Evolutionary conservation across 441 rosid species (phyloP), one percentile per base, ranked within the genome.

Genomic region (Pelargonium fulgidum): DNA sequence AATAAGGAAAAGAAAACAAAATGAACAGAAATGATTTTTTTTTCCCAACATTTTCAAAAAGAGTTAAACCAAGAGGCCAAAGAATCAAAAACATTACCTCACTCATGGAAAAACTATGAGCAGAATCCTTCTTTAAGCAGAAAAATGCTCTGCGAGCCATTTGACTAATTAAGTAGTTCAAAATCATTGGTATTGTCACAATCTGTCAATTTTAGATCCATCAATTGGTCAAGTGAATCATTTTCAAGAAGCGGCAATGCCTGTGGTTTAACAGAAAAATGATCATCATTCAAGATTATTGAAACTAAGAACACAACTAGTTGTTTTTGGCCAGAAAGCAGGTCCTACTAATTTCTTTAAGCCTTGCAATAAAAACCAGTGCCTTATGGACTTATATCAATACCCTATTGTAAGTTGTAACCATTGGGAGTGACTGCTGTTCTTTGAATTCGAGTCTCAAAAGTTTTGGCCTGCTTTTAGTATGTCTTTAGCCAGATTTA

Each of bases 391-490:
- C 24, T 22, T 22, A 22, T 22, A 22, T 47, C 12, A 7, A 7
- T 2, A 9, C 54, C 14, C 12, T n/a, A n/a, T n/a, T n/a, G n/a
- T n/a, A n/a, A n/a, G n/a, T 7, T 13, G 54, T 47, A 47, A 22
- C 82, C 84, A 70, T 78, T 83, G 0, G 88, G 80, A 68, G 82
- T 72, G 9, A 88, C 89, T 83, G 86, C 91, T 80, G 80, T 77
- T 72, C 91, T 85, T 68, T 85, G 79, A 61, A 86, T 89, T 17
- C 83, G 59, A 0, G 91, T 88, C 73, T 81, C 9, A 7, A 87
- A 83, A 33, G 75, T 77, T 56, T 77, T 76, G 24, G 52, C 75
- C 84, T 33, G 79, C 81, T 73, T 77, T 78, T 63, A 83, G 82
- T 0, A 85, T 86, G 65, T 85, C 85, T 73, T 78, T 85, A 0